Percentiles rank a stretch among this genome's conserved stretches.
Evolutionary conservation across 1,284 basidiomycete genomes (phyloP).

Genomic region (Neonothopanus nambi): DNA sequence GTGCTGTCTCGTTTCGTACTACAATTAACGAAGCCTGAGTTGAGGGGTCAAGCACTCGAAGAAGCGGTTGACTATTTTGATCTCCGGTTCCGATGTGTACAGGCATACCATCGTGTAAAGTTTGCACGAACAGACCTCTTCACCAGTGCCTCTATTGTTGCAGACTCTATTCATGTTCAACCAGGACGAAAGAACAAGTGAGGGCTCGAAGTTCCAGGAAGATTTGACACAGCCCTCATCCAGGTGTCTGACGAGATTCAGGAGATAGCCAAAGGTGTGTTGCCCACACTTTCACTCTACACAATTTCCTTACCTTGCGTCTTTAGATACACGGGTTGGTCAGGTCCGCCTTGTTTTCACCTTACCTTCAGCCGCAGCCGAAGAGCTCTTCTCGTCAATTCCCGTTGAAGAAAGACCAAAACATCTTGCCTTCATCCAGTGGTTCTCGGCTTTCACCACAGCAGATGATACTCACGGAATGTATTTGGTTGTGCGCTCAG

Average conservation of each 20-base stretch:
- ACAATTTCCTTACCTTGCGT: neutral
- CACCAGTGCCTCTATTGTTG: neutral
- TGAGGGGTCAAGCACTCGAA: neutral
- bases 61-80: no score
- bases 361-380: no score
- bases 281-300: no score
- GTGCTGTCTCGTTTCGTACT: neutral
- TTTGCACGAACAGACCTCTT: neutral
- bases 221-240: constrained; percentile 25
- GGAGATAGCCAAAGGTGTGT: no score
- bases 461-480: no score
- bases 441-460: no score
- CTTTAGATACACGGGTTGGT: constrained; percentile 23
- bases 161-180: constrained; percentile 13
- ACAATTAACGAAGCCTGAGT: neutral
- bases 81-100: neutral
- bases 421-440: no score
- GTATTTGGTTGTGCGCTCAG: no score
- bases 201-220: constrained; percentile 17
- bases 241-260: constrained; percentile 7
- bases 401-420: no score
- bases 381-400: no score
- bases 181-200: constrained; percentile 17
- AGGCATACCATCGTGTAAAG: neutral
- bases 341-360: constrained; percentile 26